Conservation (phyloP, 2,329 filamentous ascomycete species). For the Penicillium sp. region DNA sequence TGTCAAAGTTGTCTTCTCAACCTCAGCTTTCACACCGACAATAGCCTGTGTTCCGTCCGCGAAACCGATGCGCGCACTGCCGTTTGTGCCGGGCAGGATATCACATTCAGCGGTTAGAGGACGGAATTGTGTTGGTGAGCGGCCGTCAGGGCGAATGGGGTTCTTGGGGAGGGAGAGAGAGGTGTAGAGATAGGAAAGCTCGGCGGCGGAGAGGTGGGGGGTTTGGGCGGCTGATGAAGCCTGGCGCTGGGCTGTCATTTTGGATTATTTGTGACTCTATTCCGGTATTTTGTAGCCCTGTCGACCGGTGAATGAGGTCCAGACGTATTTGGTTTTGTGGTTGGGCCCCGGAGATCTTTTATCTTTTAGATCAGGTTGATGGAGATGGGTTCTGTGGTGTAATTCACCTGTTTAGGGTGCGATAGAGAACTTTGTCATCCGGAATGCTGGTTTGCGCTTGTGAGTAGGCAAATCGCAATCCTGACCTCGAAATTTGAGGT, state of each 20-base stretch:
- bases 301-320: not conserved
- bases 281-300: not conserved
- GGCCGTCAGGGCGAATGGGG: conserved; percentile 86
- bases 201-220: conserved; percentile 82
- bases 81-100: conserved; percentile 85
- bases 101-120: conserved; percentile 87
- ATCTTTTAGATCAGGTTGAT: not conserved
- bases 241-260: conserved; percentile 65
- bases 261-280: not conserved
- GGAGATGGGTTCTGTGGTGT: not conserved
- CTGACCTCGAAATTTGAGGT: not conserved
- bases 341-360: not conserved
- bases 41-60: conserved; percentile 94
- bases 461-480: not conserved
- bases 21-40: conserved; percentile 92
- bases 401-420: not conserved
- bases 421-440: not conserved
- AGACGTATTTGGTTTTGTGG: not conserved
- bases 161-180: conserved; percentile 73
- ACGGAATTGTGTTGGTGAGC: conserved; percentile 80
- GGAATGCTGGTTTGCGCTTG: not conserved
- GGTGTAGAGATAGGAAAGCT: conserved; percentile 91
- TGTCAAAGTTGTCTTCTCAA: conserved; percentile 66
- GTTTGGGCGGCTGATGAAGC: conserved; percentile 49
- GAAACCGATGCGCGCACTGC: conserved; percentile 90